Evolutionary conservation across 495 filamentous ascomycete species (phyloP).

Genomic region (Platismatia glauca): DNA sequence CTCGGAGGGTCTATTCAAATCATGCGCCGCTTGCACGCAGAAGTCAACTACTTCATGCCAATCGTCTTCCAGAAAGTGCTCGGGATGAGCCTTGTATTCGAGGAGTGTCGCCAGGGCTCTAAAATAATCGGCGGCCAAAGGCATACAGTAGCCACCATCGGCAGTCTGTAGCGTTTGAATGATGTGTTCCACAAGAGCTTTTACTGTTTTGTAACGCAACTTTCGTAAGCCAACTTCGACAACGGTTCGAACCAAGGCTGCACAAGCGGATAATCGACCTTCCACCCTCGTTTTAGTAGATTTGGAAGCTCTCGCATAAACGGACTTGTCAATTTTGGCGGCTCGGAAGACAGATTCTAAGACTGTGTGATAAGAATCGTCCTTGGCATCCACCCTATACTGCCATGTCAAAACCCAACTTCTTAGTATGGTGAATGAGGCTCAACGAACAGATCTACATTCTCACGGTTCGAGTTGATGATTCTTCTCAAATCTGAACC

Average conservation of each 20-base stretch:
- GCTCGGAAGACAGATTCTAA: conserved; percentile 73
- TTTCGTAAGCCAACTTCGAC: conserved; percentile 59
- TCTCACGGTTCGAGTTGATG: conserved; percentile 50
- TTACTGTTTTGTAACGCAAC: conserved; percentile 66
- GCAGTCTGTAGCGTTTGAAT: conserved; percentile 58
- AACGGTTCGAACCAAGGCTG: conserved; percentile 60
- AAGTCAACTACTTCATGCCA: conserved; percentile 66
- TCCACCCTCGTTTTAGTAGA: conserved; percentile 38
- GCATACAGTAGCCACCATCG: conserved; percentile 56
- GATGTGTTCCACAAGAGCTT: conserved; percentile 72
- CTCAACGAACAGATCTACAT: conserved; percentile 45
- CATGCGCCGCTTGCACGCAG: conserved; percentile 46
- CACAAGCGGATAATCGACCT: conserved; percentile 57
- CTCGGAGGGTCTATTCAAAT: conserved; percentile 11
- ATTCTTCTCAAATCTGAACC: conserved; percentile 51
- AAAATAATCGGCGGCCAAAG: conserved; percentile 68
- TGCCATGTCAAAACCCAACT: neutral
- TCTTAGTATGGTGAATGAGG: neutral
- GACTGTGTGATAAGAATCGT: conserved; percentile 71
- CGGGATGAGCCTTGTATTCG: conserved; percentile 64
- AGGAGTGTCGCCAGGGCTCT: conserved; percentile 64
- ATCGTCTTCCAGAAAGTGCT: conserved; percentile 57
- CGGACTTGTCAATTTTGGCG: conserved; percentile 54
- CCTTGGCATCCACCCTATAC: conserved; percentile 46
- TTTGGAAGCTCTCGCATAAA: conserved; percentile 49